A percentile compares a stretch with the other conserved stretches of the same genome.
These are phyloP conservation scores for Agaricus blazei DNA, from an alignment of 768 basidiomycete species.

Conservation along the genomic window DNA sequence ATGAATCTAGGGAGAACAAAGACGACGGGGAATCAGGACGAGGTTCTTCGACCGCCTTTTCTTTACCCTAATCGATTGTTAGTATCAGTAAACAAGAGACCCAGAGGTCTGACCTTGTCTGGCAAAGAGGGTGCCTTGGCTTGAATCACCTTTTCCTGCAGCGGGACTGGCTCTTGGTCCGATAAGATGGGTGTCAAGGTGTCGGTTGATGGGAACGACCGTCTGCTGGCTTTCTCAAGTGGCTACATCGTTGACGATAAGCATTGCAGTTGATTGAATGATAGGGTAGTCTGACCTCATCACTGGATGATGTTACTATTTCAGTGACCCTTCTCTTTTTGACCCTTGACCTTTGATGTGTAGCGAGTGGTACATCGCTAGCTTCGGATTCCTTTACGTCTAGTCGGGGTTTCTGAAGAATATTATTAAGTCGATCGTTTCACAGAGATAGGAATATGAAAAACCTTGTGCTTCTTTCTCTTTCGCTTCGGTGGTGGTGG, in stretches of 20 bases:
- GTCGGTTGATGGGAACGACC: background rate
- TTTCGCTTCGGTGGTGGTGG: background rate
- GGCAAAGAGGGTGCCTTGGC: background rate
- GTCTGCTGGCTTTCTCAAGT: background rate
- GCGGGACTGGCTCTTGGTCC: background rate
- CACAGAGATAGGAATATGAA: background rate
- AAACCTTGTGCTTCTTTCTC: background rate
- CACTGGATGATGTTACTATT: background rate
- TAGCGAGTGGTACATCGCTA: constrained; percentile 6
- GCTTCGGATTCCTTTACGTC: constrained; percentile 2
- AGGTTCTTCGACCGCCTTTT: constrained; percentile 1
- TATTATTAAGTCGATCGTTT: background rate
- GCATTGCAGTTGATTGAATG: background rate
- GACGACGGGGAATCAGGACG: constrained; percentile 9
- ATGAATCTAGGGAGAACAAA: constrained; percentile 6
- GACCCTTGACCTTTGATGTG: background rate
- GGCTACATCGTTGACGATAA: background rate
- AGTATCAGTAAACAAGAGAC: background rate
- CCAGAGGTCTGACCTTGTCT: background rate
- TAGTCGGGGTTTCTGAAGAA: background rate
- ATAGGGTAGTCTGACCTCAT: constrained; percentile 3
- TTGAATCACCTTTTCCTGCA: background rate
- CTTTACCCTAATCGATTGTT: constrained; percentile 3
- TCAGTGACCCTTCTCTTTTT: background rate
- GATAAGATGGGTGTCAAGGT: background rate